Evolutionary conservation across 2,329 filamentous ascomycete genomes (phyloP).

Genomic region (Monilinia fructicola): DNA sequence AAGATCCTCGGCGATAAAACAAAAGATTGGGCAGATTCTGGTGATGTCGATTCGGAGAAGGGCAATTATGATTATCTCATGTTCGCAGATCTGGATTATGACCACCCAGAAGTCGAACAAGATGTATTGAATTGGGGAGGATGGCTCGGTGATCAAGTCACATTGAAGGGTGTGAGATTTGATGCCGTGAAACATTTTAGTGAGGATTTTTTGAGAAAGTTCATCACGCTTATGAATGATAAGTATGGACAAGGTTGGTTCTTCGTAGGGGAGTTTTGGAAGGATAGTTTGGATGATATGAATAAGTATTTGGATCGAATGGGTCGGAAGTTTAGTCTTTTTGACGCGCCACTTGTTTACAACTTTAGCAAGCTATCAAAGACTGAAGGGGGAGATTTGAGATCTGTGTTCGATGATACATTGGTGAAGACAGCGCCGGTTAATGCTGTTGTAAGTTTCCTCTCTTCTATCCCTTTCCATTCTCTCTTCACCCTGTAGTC

Average conservation of each 20-base stretch:
- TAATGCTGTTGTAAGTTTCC: conserved; percentile 54
- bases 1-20: conserved; percentile 59
- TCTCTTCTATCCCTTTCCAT: neutral
- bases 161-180: conserved; percentile 65
- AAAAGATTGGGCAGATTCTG: conserved; percentile 63
- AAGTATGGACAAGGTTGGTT: conserved; percentile 56
- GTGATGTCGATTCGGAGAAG: conserved; percentile 57
- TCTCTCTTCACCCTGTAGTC: too few species aligned
- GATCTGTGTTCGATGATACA: conserved; percentile 61
- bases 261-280: conserved; percentile 70
- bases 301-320: conserved; percentile 57
- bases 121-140: conserved; percentile 67
- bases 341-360: conserved; percentile 67
- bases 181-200: conserved; percentile 75
- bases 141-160: conserved; percentile 63
- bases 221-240: conserved; percentile 57
- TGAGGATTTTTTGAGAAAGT: conserved; percentile 63
- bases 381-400: conserved; percentile 57
- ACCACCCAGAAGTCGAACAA: conserved; percentile 59
- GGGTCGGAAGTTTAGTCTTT: conserved; percentile 59
- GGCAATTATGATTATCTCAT: conserved; percentile 72
- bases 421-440: conserved; percentile 55
- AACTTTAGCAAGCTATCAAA: conserved; percentile 63
- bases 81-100: conserved; percentile 70
- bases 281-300: conserved; percentile 56